A percentile compares a stretch with the other conserved stretches of the same genome.
phyloP scores from a whole-genome alignment of 1,284 basidiomycete species.

The Cutaneotrichosporon sp. region DNA sequence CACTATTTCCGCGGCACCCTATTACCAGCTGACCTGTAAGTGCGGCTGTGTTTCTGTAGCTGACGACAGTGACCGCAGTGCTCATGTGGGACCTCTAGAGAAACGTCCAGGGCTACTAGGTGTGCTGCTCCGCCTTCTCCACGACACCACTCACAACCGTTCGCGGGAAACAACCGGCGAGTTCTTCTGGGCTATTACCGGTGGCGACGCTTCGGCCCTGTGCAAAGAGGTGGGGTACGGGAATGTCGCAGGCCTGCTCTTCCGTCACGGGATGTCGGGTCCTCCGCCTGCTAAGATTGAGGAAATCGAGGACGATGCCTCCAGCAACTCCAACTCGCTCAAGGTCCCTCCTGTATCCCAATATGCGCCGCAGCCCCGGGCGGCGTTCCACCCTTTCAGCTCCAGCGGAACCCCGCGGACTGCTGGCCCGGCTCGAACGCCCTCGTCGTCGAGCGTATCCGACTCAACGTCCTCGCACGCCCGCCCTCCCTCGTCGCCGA shows the following conservation, averaged over 20 bases:
- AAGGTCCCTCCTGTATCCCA: no score
- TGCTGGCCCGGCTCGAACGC: no score
- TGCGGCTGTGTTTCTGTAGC: constrained; percentile 3
- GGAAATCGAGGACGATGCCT: constrained; percentile 41
- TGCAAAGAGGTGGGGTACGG: constrained; percentile 79
- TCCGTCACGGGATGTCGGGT: constrained; percentile 74
- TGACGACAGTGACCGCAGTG: constrained; percentile 59
- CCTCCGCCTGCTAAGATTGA: constrained; percentile 51
- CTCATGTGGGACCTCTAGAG: constrained; percentile 58
- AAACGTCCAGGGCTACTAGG: constrained; percentile 67
- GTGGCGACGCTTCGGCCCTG: constrained; percentile 68
- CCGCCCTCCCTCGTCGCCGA: no score
- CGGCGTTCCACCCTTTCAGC: neutral
- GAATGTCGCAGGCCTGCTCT: constrained; percentile 85
- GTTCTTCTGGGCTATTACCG: constrained; percentile 72
- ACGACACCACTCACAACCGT: constrained; percentile 63
- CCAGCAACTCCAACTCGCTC: no score
- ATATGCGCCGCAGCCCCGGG: neutral
- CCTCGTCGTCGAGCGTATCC: no score
- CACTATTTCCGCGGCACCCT: constrained; percentile 60
- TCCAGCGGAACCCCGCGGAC: no score
- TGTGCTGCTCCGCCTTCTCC: constrained; percentile 68
- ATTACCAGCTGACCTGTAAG: constrained; percentile 63
- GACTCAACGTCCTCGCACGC: no score
- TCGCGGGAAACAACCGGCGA: constrained; percentile 76